Conservation (phyloP, 2,329 filamentous ascomycete species). For the Pestalotiopsis sp. region DNA sequence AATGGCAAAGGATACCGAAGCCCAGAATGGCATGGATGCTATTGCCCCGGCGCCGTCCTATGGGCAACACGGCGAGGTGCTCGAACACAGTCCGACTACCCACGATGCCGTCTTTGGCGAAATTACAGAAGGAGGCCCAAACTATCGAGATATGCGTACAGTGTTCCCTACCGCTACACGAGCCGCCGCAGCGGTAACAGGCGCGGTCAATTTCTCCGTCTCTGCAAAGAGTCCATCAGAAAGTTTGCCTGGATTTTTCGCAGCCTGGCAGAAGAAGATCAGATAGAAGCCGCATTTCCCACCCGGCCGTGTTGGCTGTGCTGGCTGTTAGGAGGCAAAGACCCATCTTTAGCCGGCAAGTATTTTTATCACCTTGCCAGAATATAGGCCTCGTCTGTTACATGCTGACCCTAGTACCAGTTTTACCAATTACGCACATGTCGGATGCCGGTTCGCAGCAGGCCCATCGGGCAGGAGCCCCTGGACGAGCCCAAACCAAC, state of each 20-base stretch:
- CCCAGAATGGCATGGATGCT: too few relatives aligned
- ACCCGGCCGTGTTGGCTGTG: background rate
- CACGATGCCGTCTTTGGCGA: slow-evolving; percentile 39
- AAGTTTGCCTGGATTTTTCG: background rate
- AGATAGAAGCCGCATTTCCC: background rate
- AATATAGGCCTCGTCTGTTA: background rate
- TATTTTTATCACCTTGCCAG: background rate
- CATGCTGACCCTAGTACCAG: background rate
- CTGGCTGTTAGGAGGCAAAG: background rate
- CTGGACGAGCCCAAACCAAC: background rate
- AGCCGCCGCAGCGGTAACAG: too few relatives aligned
- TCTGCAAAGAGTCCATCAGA: background rate
- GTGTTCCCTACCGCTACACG: too few relatives aligned
- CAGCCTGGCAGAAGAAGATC: background rate
- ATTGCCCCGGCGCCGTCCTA: too few relatives aligned
- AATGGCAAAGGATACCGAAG: too few relatives aligned
- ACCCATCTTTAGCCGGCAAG: background rate
- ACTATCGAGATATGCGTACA: slow-evolving; percentile 26
- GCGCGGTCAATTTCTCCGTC: background rate
- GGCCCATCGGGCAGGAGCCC: slow-evolving; percentile 10
- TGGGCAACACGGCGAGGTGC: background rate
- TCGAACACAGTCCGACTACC: background rate
- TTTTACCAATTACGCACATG: background rate
- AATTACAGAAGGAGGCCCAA: slow-evolving; percentile 32
- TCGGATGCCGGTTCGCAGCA: background rate